Percentiles rank a stretch among this genome's conserved stretches.
These are phyloP conservation scores for Gossypium australe DNA, from an alignment of 345 rosid species.

Conservation along the genomic window DNA sequence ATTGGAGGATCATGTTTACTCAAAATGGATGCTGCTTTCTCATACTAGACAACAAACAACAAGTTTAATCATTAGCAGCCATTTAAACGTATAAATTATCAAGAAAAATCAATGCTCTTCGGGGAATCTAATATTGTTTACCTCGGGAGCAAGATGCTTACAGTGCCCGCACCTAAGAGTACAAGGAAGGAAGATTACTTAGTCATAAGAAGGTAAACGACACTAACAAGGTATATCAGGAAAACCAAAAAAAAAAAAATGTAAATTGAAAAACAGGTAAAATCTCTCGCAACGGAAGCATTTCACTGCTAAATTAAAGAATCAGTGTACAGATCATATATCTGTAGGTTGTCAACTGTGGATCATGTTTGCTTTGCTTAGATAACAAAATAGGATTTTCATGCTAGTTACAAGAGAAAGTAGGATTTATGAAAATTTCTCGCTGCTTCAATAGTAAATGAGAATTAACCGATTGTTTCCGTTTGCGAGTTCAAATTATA, in stretches of 20 bases:
- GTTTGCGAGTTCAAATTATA: too few relatives aligned
- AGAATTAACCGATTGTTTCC: too few relatives aligned
- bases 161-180: conserved; percentile 93
- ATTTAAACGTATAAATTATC: background rate
- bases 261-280: background rate
- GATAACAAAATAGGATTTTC: background rate
- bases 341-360: background rate
- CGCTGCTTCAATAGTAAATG: too few relatives aligned
- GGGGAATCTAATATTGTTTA: conserved; percentile 12
- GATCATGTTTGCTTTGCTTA: background rate
- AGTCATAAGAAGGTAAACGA: background rate
- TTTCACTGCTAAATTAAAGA: background rate
- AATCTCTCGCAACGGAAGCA: background rate
- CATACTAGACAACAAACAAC: conserved; percentile 47
- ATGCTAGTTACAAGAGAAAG: background rate
- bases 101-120: background rate
- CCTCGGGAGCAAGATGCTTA: conserved; percentile 93
- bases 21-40: conserved; percentile 87
- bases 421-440: too few relatives aligned
- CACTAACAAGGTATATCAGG: background rate
- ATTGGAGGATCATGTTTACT: conserved; percentile 58
- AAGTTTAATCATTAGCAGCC: background rate
- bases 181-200: background rate
- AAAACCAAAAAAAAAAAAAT: background rate
- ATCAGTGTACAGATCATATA: background rate